Evolutionary conservation across 163 green algal species (phyloP).

Genomic region (Scenedesmus sp.): DNA sequence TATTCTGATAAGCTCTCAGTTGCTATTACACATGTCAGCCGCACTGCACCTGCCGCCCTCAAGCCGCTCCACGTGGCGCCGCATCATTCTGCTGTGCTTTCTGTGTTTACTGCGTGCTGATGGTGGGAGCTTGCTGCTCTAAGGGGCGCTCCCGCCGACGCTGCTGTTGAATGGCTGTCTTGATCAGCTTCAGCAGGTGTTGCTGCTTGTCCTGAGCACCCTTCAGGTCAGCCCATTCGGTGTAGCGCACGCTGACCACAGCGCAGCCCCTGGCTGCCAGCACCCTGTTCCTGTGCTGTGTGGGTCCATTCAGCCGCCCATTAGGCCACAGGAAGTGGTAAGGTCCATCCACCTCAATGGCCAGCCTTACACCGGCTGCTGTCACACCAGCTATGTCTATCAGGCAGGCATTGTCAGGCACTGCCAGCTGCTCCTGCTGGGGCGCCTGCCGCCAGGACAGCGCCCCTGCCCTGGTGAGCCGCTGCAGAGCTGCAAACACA

Average conservation of each 20-base stretch:
- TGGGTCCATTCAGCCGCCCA: not conserved
- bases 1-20: too few species aligned
- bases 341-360: conserved; percentile 34
- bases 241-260: not conserved
- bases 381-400: conserved; percentile 23
- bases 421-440: not conserved
- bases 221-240: not conserved
- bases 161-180: not conserved
- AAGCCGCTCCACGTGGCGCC: too few species aligned
- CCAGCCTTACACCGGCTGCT: not conserved
- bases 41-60: too few species aligned
- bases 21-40: too few species aligned
- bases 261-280: not conserved
- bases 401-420: not conserved
- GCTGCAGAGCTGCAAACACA: conserved; percentile 5
- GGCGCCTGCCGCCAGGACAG: not conserved
- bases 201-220: not conserved
- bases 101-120: too few species aligned
- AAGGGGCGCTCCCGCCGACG: too few species aligned
- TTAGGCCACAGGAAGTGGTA: conserved; percentile 20
- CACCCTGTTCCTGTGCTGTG: not conserved
- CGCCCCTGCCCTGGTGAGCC: not conserved
- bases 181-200: not conserved
- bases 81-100: too few species aligned
- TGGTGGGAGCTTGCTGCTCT: too few species aligned